Evolutionary conservation across 768 basidiomycete species (phyloP), one percentile per base, ranked within the genome.

Genomic region (Mycena pura): DNA sequence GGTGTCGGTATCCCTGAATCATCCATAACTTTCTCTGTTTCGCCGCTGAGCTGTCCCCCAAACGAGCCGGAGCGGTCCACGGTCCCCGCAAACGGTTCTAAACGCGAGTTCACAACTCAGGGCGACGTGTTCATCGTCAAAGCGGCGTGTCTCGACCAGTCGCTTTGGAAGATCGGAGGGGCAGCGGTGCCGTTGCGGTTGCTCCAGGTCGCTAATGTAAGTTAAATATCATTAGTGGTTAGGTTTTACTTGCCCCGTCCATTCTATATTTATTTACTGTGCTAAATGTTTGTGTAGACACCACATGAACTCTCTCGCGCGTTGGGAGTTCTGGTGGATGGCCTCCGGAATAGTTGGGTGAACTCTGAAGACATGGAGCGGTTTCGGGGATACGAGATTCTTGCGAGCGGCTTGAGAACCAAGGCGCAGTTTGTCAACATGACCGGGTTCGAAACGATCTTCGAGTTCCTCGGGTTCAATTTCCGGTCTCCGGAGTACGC

Each of bases 331-430:
- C 73, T 96, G 21, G 83, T 86, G 9, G 93, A 96, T 66, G 86
- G 90, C 3, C 72, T 97, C 43, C 86, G 86, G 64, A 89, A 91
- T 65, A 92, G 86, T 67, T 98, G 96, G 96, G 86, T 92, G 68
- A 94, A 93, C 68, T 95, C 92, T 32, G 95, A 96, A 70, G 96
- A 97, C 66, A 94, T 96, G 89, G 95, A 96, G 70, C 81, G 89
- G 31, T 76, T 95, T 53, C 86, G 94, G 53, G 95, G 94, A 10
- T 98, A 96, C 67, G 95, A 96, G 52, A 87, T 94, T 34, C 80
- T 98, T 4, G 86, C 87, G 0, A 86, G 85, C 29, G 87, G 92
- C 22, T 78, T 98, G 15, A 79, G 89, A 25, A 77, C 78, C 31
- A 96, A 96, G 76, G 82, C 85, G 39, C 80, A 82, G 19, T 72